Base-by-base conservation (phyloP, 2,329 filamentous ascomycete genomes). In the Hypoxylon sp. region DNA sequence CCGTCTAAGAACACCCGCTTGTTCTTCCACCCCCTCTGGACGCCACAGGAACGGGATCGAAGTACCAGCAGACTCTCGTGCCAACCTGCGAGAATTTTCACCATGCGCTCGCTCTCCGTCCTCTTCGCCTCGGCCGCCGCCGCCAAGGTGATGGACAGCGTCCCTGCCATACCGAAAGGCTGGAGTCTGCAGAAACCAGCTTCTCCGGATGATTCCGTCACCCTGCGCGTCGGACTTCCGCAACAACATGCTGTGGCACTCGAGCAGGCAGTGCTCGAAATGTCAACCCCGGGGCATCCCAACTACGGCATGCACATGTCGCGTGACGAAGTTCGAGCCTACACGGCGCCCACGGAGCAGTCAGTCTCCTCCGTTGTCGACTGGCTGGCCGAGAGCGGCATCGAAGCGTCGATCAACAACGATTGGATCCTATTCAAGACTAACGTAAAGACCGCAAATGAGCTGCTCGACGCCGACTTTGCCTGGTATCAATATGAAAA, bases 231-330 rank as follows among this genome's bases (percentile, higher is more conserved):
- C 20, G 64, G 57, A 26, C 59, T 67, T 2, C 60, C 57, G 11
- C 64, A 67, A 51, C 62, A 65, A 40, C 62, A 65, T 45, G 59
- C 63, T 23, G 55, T 20, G 7, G 63, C 54, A 4, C 70, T 82
- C 17, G 78, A 79, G 45, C 65, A 73, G 36, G 71, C 74, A 2
- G 67, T 82, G 7, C 56, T 74, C 31, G 70, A 77, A 15, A 74
- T 82, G 56, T 80, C 79, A 2, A 76, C 78, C 0, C 80, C 80
- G 0, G 69, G 66, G 3, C 71, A 77, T 47, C 47, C 63, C 1
- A 72, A 69, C 12, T 82, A 82, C 51, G 79, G 80, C 12, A 70
- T 74, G 31, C 74, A 81, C 56, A 73, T 81, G 57, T 67, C 71
- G 11, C 73, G 75, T 5, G 70, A 77, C 7, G 75, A 80, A 54